Evolutionary conservation across 73 alveolate species (phyloP).

Genomic region (Halteria grandinella): DNA sequence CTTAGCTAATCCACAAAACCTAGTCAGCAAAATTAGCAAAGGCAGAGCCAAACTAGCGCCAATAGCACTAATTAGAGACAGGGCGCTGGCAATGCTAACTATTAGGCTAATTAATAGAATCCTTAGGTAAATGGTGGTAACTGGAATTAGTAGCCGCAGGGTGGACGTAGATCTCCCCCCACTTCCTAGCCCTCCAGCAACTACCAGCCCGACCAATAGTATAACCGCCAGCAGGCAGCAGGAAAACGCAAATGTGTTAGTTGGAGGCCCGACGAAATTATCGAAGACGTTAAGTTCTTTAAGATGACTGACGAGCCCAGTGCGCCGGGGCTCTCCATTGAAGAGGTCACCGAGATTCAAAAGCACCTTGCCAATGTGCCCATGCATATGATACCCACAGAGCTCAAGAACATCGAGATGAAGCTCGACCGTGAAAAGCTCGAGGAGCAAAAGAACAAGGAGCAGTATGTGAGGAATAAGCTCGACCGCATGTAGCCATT

Average conservation of each 20-base stretch:
- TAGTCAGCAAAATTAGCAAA: no score
- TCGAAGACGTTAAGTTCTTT: slow-evolving; percentile 55
- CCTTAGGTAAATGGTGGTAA: no score
- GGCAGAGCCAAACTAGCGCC: no score
- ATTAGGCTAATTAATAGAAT: no score
- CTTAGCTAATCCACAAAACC: no score
- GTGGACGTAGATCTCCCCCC: no score
- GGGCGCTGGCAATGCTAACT: no score
- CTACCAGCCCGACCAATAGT: no score
- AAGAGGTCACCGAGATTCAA: slow-evolving; percentile 34
- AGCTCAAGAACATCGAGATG: slow-evolving; percentile 48
- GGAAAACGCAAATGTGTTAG: slow-evolving; percentile 33
- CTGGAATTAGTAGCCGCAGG: no score
- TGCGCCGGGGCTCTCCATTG: slow-evolving; percentile 53
- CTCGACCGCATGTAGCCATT: slow-evolving; percentile 46
- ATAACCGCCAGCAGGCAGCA: no score
- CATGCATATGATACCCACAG: slow-evolving; percentile 38
- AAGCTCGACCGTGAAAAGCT: slow-evolving; percentile 33
- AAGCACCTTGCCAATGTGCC: slow-evolving; percentile 55
- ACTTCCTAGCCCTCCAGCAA: no score
- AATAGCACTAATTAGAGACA: no score
- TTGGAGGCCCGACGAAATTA: slow-evolving; percentile 45
- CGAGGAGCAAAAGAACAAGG: slow-evolving; percentile 38
- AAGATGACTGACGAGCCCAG: slow-evolving; percentile 58
- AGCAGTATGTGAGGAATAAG: slow-evolving; percentile 16